Base-by-base conservation (phyloP, 495 filamentous ascomycete genomes). In the Beverwykella pulmonaria region DNA sequence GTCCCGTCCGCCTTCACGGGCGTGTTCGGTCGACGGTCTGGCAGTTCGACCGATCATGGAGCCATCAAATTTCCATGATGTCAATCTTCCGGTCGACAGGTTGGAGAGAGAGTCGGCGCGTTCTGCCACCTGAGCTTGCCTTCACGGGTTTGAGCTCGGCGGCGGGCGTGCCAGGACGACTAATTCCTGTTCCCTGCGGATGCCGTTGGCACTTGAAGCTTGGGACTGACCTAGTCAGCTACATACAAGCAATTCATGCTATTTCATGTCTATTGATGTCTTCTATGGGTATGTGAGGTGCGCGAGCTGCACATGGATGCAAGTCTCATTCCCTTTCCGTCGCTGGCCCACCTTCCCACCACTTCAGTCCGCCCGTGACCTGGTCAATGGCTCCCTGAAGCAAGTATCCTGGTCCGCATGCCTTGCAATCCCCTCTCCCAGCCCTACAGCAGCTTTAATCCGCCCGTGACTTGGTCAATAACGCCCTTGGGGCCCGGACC, bases 61-160 rank as follows among this genome's bases (percentile, higher is more conserved):
- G 90, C 87, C 90, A 90, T 82, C 78, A 63, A 79, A 69, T 75
- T 67, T 78, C 75, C 77, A 83, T 92, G 87, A 85, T 91, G 88
- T 88, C 84, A 88, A 88, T 92, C 39, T 71, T 91, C 92, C 89
- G 82, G 87, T 90, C 89, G 90, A 95, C 92, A 93, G 87, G 86
- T 93, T 86, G 88, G 73, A 95, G 87, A 96, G 75, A 74, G 84
- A 94, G 81, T 73, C 75, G 79, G 75, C 71, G 76, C 70, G 69
- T 74, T 72, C 78, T 72, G 72, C 71, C 74, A 70, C 76, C 85
- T 88, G 88, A 88, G 87, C 83, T 93, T 36, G 59, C 88, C 88
- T 85, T 80, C 39, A 44, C 75, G 80, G 73, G 81, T 54, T 74
- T 89, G 86, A 88, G 82, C 84, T 90, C 86, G 86, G 85, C 84